Conservation (phyloP, 257 asterid species). For the Nicotiana tabacum region DNA sequence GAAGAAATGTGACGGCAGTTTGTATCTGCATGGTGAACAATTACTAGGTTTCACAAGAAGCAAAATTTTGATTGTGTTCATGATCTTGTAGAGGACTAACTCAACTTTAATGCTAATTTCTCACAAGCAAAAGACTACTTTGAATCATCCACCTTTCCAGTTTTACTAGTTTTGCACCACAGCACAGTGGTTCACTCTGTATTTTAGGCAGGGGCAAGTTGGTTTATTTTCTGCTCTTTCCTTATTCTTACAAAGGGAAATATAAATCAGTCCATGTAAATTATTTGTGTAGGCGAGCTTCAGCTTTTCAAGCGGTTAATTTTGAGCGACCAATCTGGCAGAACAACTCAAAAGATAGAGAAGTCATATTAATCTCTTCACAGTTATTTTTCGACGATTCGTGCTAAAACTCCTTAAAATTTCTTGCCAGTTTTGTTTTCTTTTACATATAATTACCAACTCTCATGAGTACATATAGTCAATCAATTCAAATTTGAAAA, state of each 20-base stretch:
- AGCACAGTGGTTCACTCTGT: background rate
- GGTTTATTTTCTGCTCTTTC: background rate
- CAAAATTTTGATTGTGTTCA: slow-evolving; percentile 29
- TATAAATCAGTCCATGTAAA: background rate
- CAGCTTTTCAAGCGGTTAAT: background rate
- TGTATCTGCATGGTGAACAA: slow-evolving; percentile 26
- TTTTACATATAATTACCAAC: no score
- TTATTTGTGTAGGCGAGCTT: background rate
- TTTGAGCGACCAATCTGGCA: background rate
- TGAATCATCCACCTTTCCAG: background rate
- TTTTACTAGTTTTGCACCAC: background rate
- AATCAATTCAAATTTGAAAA: no score
- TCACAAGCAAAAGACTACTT: background rate
- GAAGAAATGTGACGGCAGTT: slow-evolving; percentile 18
- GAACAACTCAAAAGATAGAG: no score
- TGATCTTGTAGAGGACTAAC: slow-evolving; percentile 18
- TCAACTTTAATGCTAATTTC: background rate
- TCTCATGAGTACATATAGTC: no score
- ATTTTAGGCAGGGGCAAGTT: background rate
- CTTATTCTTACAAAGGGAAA: background rate
- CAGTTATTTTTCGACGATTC: background rate
- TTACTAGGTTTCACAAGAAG: slow-evolving; percentile 16
- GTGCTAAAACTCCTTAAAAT: no score
- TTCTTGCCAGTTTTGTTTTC: no score
- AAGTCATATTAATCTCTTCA: background rate